Evolutionary conservation across 176 grass and related monocot species (phyloP).

Genomic region (Eragrostis curvula): DNA sequence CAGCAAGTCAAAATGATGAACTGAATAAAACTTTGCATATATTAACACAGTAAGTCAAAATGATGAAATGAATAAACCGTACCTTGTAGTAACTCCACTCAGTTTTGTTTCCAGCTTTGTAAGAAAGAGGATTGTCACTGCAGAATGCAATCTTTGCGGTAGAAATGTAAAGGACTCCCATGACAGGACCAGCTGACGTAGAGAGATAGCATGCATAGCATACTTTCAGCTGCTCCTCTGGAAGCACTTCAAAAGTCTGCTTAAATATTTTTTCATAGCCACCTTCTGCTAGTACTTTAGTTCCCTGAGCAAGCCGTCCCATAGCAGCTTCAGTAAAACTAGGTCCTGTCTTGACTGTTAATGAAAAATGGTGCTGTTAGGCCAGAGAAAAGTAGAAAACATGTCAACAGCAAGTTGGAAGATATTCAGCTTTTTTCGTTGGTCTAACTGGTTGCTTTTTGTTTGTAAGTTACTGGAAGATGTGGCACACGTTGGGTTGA

Average conservation of each 20-base stretch:
- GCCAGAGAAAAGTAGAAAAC: not conserved
- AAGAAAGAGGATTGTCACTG: slow-evolving; percentile 87
- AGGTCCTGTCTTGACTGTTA: slow-evolving; percentile 84
- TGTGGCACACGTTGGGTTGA: not conserved
- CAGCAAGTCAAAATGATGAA: not conserved
- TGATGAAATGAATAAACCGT: slow-evolving; percentile 16
- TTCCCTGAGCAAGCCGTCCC: slow-evolving; percentile 92
- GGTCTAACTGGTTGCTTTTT: not conserved
- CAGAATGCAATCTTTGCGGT: slow-evolving; percentile 88
- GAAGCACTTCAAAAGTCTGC: slow-evolving; percentile 77
- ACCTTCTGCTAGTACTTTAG: slow-evolving; percentile 91
- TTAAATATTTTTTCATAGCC: slow-evolving; percentile 93
- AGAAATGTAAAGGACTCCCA: slow-evolving; percentile 94
- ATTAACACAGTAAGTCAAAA: not conserved
- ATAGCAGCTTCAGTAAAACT: slow-evolving; percentile 89
- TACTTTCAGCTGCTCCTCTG: slow-evolving; percentile 78
- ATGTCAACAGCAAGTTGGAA: not conserved
- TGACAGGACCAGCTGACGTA: slow-evolving; percentile 92
- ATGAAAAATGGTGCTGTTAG: slow-evolving; percentile 27
- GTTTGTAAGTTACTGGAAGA: slow-evolving; percentile 12
- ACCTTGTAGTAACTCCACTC: slow-evolving; percentile 98
- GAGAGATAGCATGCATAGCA: slow-evolving; percentile 88
- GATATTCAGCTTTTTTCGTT: slow-evolving; percentile 2
- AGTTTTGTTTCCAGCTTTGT: slow-evolving; percentile 86
- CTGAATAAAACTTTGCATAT: not conserved